Base-by-base conservation (phyloP, 2,329 filamentous ascomycete species). In the Neophaeococcomyces mojaviensis region DNA sequence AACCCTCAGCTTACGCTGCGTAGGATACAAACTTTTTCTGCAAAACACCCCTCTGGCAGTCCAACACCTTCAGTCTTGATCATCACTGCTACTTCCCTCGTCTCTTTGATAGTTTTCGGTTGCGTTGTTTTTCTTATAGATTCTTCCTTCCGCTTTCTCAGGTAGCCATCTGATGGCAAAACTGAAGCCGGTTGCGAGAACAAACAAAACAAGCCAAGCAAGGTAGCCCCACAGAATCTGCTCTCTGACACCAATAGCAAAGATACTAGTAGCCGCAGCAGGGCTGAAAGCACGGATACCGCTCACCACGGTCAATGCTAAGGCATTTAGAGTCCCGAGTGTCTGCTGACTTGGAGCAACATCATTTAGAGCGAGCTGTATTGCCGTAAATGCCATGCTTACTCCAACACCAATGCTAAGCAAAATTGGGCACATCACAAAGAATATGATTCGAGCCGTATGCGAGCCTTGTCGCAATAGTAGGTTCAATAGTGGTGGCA, bases 351-450 rank as follows among this genome's bases (percentile, higher is more conserved):
- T 78, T 0, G 86, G 86, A 0, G 81, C 74, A 2, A 84, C 77
- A 48, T 89, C 84, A 61, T 90, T 90, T 26, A 90, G 59, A 0
- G 79, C 79, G 7, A 90, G 77, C 67, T 89, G 84, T 1, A 82
- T 73, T 1, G 72, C 80, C 0, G 52, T 88, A 58, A 84, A 85
- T 2, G 74, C 70, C 82, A 86, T 87, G 39, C 72, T 73, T 0
- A 86, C 76, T 1, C 79, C 79, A 10, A 73, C 73, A 0, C 81
- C 82, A 0, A 85, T n/a, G 0, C 68, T 65, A 9, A 81, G 60
- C 8, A 64, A 40, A 0, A 65, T 51, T 0, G 71, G 70, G 1
- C 61, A 65, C 2, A 72, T 39, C 2, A 74, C 58, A 79, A 82
- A 88, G 59, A 88, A 86, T 0, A 62, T 50, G 0, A 59, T 61